Evolutionary conservation across 2,329 filamentous ascomycete genomes (phyloP), one percentile per base, ranked within the genome.

Genomic region (Colletotrichum camelliae): DNA sequence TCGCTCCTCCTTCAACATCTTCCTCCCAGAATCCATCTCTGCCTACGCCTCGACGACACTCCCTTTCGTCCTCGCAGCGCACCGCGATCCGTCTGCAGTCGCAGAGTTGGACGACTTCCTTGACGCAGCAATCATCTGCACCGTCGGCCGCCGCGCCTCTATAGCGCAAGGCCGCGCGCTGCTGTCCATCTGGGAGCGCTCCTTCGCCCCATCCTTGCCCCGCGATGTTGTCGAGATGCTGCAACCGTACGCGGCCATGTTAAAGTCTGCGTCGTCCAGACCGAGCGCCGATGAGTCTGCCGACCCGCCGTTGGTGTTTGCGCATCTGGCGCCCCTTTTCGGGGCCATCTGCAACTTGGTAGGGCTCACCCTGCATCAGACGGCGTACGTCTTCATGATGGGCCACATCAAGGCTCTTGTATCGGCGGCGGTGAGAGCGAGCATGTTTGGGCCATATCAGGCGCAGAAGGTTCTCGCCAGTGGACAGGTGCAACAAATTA

Each of bases 391-490:
- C 31, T 96, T 95, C 82, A 85, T 96, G 82, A 89, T 96, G 78
- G 91, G 92, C 76, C 95, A 96, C 84, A 92, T 93, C 73, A 94
- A 95, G 83, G 94, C 94, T 0, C 85, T 96, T 69, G 88, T 95
- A 65, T 95, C 93, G 57, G 95, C 95, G 2, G 95, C 93, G 1
- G 94, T 97, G 77, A 87, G 95, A 70, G 93, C 94, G 27, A 94
- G 93, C 80, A 90, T 96, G 78, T 92, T 96, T 84, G 95, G 95
- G 0, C 95, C 95, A 8, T 97, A 95, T 82, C 93, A 95, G 83
- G 93, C 93, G 72, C 95, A 97, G 82, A 91, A 90, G 77, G 86
- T 96, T 33, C 87, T 97, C 65, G 94, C 94, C 3, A 90, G 91
- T 52, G 82, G 80, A 24, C 86, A 88, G 75, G 87, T 95, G 72